Evolutionary conservation across 2,329 filamentous ascomycete species (phyloP).

Genomic region (Ceratocystis huliohia): DNA sequence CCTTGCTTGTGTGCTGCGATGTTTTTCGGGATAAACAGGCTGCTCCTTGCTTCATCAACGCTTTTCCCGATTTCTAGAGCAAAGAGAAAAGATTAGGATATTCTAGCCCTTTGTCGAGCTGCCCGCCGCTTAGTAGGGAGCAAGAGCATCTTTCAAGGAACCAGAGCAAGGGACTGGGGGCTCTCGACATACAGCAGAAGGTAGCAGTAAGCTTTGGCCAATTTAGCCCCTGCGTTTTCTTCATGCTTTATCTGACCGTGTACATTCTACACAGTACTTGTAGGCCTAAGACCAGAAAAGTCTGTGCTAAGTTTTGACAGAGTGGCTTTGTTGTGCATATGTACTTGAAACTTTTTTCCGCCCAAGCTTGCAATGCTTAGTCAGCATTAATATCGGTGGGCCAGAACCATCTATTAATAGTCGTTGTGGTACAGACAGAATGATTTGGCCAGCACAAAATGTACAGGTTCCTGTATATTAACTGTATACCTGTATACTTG

Average conservation of each 20-base stretch:
- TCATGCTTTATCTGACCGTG: neutral
- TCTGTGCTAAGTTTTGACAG: neutral
- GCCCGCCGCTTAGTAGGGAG: neutral
- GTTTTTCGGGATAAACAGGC: neutral
- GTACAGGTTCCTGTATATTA: neutral
- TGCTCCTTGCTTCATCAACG: neutral
- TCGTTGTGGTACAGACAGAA: neutral
- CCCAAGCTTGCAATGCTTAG: too few species aligned
- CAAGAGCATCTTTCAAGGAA: neutral
- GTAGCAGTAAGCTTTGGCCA: neutral
- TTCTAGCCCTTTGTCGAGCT: neutral
- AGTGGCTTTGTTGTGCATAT: neutral
- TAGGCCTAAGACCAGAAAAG: neutral
- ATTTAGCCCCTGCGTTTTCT: constrained; percentile 5
- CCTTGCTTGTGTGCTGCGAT: neutral
- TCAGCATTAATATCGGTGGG: neutral
- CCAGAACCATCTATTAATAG: neutral
- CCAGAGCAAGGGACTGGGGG: neutral
- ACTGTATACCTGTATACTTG: neutral
- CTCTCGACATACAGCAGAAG: neutral
- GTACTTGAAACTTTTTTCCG: neutral
- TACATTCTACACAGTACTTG: neutral
- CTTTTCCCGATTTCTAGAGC: neutral
- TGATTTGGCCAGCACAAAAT: neutral
- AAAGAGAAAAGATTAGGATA: neutral